These are phyloP conservation scores for Schrenkiella parvula DNA, from an alignment of 345 rosid genomes.

Conservation along the genomic window DNA sequence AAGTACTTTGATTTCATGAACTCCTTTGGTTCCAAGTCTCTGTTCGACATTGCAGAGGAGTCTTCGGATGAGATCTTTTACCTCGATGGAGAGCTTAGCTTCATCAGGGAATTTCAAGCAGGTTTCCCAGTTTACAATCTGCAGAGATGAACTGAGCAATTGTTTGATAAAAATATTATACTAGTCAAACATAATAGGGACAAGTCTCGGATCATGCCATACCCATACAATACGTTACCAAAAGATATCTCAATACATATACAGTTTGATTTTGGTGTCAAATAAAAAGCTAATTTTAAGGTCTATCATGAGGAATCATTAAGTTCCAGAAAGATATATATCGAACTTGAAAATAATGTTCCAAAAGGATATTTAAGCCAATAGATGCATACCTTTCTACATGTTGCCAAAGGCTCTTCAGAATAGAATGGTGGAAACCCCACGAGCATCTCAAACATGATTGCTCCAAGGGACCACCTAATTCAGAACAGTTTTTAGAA, in stretches of 20 bases:
- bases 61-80: slow-evolving; percentile 54
- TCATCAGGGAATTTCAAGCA: slow-evolving; percentile 64
- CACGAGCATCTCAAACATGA: slow-evolving; percentile 50
- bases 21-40: slow-evolving; percentile 68
- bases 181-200: slow-evolving; percentile 5
- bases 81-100: slow-evolving; percentile 55
- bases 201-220: slow-evolving; percentile 10
- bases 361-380: slow-evolving; percentile 10
- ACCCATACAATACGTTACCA: not conserved
- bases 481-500: slow-evolving; percentile 14
- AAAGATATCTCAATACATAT: slow-evolving; percentile 1
- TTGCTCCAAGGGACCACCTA: slow-evolving; percentile 55
- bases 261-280: not conserved
- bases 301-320: not conserved
- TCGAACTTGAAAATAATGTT: not conserved
- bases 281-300: not conserved
- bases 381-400: slow-evolving; percentile 43
- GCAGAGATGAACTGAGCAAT: slow-evolving; percentile 38
- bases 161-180: slow-evolving; percentile 31
- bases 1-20: slow-evolving; percentile 54
- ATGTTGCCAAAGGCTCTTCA: slow-evolving; percentile 43
- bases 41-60: slow-evolving; percentile 63
- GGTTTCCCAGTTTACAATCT: slow-evolving; percentile 69
- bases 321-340: not conserved
- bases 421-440: slow-evolving; percentile 52